phyloP scores from a whole-genome alignment of 257 asterid genomes.

The Jacaranda copaia region DNA sequence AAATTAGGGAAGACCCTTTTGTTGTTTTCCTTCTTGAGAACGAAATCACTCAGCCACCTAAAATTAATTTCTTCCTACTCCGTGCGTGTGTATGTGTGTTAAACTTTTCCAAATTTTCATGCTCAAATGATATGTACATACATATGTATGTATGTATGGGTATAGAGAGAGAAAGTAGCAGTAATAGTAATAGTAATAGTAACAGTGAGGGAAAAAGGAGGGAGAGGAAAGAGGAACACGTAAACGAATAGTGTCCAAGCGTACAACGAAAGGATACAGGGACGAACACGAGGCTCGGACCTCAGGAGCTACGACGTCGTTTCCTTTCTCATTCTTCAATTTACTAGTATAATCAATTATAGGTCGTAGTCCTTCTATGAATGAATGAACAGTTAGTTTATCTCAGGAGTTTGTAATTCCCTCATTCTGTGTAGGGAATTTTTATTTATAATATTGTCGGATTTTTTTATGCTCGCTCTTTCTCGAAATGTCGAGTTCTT shows the following conservation, averaged over 20 bases:
- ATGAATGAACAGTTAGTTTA: background rate
- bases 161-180: slow-evolving; percentile 18
- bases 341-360: background rate
- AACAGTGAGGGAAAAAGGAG: background rate
- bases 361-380: background rate
- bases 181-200: background rate
- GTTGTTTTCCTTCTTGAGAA: slow-evolving; percentile 21
- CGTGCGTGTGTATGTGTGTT: slow-evolving; percentile 4
- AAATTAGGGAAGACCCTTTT: background rate
- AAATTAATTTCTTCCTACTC: slow-evolving; percentile 3
- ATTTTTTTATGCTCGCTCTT: background rate
- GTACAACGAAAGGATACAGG: slow-evolving; percentile 57
- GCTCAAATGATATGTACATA: slow-evolving; percentile 19
- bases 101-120: slow-evolving; percentile 19
- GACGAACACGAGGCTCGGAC: slow-evolving; percentile 56
- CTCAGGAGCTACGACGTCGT: slow-evolving; percentile 41
- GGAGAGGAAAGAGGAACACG: slow-evolving; percentile 61
- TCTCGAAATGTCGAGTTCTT: background rate
- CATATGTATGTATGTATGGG: background rate
- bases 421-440: background rate
- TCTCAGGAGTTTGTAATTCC: slow-evolving; percentile 7
- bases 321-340: slow-evolving; percentile 29
- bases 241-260: slow-evolving; percentile 82
- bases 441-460: background rate
- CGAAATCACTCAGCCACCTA: slow-evolving; percentile 33